Evolutionary conservation across 2,329 filamentous ascomycete species (phyloP), one percentile per base, ranked within the genome.

Genomic region (Phaeosphaeria sp.): DNA sequence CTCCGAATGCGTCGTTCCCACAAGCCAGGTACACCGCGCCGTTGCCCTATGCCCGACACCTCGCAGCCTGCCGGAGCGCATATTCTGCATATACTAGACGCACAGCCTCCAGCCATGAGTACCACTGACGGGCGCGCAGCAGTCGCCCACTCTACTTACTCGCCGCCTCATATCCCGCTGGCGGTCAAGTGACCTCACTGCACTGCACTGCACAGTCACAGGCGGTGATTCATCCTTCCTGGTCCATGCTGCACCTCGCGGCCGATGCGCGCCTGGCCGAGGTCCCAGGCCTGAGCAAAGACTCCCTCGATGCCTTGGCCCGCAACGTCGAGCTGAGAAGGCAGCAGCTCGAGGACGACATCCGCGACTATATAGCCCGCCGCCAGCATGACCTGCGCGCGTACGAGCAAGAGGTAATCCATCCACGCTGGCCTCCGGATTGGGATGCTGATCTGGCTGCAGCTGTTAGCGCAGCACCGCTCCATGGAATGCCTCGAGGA

Each of bases 281-380:
- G 68, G 63, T 67, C 54, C 67, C 71, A 59, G 73, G 68, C 68
- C 70, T 72, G 60, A 60, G 65, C 9, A 63, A 61, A 39, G 65
- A 66, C 63, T 72, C 75, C 67, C 66, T 76, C 63, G 69, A 73
- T 55, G 51, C 49, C 57, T 63, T 75, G 57, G 66, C 72, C 53
- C 64, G 63, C 64, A 74, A 63, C 60, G 66, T 77, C 56, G 74
- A 77, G 66, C 61, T 61, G 46, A 71, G 74, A 51, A 68, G 74
- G 59, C 69, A 71, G 66, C 68, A 72, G 63, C 74, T 77, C 57
- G 72, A 77, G 66, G 55, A 56, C 45, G 74, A 76, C 64, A 76
- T 77, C 61, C 45, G 66, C 51, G 63, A 63, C 47, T 77, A 76
- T 59, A 75, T 76, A 54, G 55, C 49, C 53, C 59, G 55, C 58